Conservation (phyloP, 2,329 filamentous ascomycete genomes). For the Leptoxyphium fumago region DNA sequence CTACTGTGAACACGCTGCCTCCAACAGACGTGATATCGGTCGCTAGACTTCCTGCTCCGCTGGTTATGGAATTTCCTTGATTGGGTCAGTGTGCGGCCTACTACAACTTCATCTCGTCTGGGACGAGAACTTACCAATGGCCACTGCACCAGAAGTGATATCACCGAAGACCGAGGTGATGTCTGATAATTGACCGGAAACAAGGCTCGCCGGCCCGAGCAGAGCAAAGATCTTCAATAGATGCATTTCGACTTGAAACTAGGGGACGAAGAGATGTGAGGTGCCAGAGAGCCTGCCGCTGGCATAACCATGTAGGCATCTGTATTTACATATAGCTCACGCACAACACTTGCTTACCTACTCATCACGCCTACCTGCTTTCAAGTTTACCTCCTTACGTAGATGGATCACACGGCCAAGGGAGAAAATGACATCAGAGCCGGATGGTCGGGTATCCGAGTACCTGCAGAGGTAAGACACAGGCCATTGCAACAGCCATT, state of each 20-base stretch:
- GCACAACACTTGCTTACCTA: too few species aligned
- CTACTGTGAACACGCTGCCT: conserved; percentile 4
- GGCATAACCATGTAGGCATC: too few species aligned
- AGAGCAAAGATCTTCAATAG: not conserved
- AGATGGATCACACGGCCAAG: too few species aligned
- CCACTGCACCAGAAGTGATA: not conserved
- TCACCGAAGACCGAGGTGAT: not conserved
- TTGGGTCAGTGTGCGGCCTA: not conserved
- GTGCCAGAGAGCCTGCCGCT: too few species aligned
- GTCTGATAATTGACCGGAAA: not conserved
- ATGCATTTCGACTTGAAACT: not conserved
- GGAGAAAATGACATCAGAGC: too few species aligned
- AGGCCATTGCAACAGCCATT: too few species aligned
- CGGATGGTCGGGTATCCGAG: too few species aligned
- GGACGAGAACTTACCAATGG: not conserved
- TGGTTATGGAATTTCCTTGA: not conserved
- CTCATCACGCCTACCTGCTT: too few species aligned
- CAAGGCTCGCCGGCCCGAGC: not conserved
- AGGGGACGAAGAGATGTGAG: not conserved
- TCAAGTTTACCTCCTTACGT: too few species aligned
- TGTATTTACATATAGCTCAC: too few species aligned
- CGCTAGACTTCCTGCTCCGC: conserved; percentile 1
- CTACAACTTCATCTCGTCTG: too few species aligned
- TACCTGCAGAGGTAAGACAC: too few species aligned
- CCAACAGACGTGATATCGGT: conserved; percentile 4